Percentiles rank a stretch among this genome's conserved stretches.
Evolutionary conservation across 2,329 filamentous ascomycete species (phyloP).

Genomic region (Alternaria sp.): DNA sequence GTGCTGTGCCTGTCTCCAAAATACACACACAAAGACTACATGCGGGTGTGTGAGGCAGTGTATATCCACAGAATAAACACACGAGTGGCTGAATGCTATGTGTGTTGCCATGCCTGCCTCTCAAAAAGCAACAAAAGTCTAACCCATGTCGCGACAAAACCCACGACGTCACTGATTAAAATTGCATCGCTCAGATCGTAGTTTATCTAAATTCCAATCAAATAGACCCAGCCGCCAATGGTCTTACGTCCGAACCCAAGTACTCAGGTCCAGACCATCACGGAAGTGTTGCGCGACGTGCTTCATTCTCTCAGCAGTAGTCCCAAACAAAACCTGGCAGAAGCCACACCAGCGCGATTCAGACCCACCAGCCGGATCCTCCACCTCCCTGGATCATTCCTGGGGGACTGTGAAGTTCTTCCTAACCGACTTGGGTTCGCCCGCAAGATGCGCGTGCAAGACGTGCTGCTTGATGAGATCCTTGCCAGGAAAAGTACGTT

Average conservation of each 20-base stretch:
- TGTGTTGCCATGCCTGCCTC: too few relatives aligned
- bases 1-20: too few relatives aligned
- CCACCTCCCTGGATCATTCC: conserved; percentile 7
- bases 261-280: conserved; percentile 12
- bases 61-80: too few relatives aligned
- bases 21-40: too few relatives aligned
- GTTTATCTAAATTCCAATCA: too few relatives aligned
- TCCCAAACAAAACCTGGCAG: conserved; percentile 11
- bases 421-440: not conserved
- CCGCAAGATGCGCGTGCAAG: conserved; percentile 15
- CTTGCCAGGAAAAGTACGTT: conserved; percentile 24
- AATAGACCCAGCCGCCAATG: not conserved
- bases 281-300: conserved; percentile 29
- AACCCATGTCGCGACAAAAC: too few relatives aligned
- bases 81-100: too few relatives aligned
- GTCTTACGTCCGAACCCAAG: conserved; percentile 1
- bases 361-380: not conserved
- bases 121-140: too few relatives aligned
- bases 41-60: too few relatives aligned
- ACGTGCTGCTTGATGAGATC: conserved; percentile 30
- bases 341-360: conserved; percentile 32
- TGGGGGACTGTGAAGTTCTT: conserved; percentile 18
- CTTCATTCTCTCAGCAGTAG: conserved; percentile 17
- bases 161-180: too few relatives aligned
- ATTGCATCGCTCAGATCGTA: too few relatives aligned